A percentile compares a stretch with the other conserved stretches of the same genome.
Conservation (phyloP, 2,329 filamentous ascomycete species). For the Anisogramma anomala region DNA sequence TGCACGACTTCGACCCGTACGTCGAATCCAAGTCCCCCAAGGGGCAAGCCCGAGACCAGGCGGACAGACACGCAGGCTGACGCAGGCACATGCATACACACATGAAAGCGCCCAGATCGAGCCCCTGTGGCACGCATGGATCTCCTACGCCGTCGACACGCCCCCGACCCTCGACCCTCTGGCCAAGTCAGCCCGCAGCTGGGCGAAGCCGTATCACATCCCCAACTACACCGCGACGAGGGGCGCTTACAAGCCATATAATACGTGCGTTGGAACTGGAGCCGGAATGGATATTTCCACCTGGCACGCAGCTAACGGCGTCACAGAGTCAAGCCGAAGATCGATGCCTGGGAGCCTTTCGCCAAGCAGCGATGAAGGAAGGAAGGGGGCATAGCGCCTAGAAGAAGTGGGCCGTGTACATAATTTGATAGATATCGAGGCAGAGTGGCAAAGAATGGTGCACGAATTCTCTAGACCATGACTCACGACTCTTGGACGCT, state of each 20-base stretch:
- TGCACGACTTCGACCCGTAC: slow-evolving; percentile 70
- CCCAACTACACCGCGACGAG: slow-evolving; percentile 66
- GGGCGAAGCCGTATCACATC: slow-evolving; percentile 62
- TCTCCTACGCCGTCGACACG: slow-evolving; percentile 84
- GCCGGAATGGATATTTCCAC: background rate
- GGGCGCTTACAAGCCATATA: slow-evolving; percentile 85
- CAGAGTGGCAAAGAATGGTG: background rate
- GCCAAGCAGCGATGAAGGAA: slow-evolving; percentile 9
- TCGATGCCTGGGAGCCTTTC: slow-evolving; percentile 24
- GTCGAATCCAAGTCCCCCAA: slow-evolving; percentile 21
- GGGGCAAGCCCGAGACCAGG: too few relatives aligned
- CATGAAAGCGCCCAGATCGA: slow-evolving; percentile 63
- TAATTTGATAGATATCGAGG: slow-evolving; percentile 7
- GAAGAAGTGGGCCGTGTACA: slow-evolving; percentile 11
- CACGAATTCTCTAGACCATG: too few relatives aligned
- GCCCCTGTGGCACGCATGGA: slow-evolving; percentile 97
- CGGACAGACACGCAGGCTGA: background rate
- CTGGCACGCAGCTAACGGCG: background rate
- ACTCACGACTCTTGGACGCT: too few relatives aligned
- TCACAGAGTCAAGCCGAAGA: slow-evolving; percentile 25
- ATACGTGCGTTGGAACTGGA: slow-evolving; percentile 58
- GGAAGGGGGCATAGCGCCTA: background rate
- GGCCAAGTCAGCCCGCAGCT: slow-evolving; percentile 55
- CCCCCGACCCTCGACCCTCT: slow-evolving; percentile 68
- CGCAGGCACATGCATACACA: slow-evolving; percentile 11